Conservation (phyloP, 257 asterid species). For the Solanum verrucosum region DNA sequence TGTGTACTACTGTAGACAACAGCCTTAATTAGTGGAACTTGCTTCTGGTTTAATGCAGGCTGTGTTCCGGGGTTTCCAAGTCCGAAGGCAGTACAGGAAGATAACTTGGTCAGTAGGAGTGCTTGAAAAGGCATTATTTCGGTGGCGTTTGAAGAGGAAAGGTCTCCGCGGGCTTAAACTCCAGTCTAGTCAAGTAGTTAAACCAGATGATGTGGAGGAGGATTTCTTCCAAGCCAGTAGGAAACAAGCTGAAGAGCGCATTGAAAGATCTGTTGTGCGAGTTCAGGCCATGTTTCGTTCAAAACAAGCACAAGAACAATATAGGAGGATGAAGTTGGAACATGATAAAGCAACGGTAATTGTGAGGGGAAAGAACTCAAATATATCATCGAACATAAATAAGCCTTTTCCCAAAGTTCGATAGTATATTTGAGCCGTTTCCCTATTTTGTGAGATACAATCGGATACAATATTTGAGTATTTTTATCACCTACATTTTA, state of each 20-base stretch:
- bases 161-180: constrained; percentile 88
- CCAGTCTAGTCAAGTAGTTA: constrained; percentile 8
- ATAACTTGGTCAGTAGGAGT: constrained; percentile 89
- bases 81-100: constrained; percentile 63
- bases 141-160: constrained; percentile 93
- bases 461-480: neutral
- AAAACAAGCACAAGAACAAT: constrained; percentile 79
- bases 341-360: constrained; percentile 50
- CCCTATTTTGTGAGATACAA: neutral
- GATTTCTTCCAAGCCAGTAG: constrained; percentile 85
- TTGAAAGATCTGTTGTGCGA: constrained; percentile 78
- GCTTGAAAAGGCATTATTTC: constrained; percentile 76
- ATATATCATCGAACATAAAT: neutral
- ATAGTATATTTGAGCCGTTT: neutral
- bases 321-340: constrained; percentile 79
- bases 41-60: constrained; percentile 38
- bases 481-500: neutral
- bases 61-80: constrained; percentile 74
- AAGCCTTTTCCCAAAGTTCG: neutral
- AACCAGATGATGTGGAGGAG: constrained; percentile 49
- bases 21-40: neutral
- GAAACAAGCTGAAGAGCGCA: constrained; percentile 97
- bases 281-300: constrained; percentile 98
- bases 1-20: neutral
- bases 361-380: neutral